Base-by-base conservation (phyloP, 257 asterid genomes). In the Cinchona pubescens region DNA sequence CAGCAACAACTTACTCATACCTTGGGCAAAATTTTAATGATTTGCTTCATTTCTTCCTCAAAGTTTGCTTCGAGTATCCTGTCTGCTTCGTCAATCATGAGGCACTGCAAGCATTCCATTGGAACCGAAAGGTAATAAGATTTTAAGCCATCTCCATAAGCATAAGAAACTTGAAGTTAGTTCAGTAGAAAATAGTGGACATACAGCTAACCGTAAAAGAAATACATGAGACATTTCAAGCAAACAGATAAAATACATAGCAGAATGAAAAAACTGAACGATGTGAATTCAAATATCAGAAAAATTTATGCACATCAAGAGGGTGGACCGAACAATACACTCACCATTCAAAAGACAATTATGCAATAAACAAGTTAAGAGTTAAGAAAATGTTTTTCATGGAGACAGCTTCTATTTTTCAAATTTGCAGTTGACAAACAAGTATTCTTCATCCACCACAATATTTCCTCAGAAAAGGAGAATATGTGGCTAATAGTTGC, bases 41-140 rank as follows among this genome's bases (percentile, higher is more conserved):
- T 92, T 74, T 88, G 94, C 86, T 86, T 90, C 96, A 95, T 95
- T 78, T 95, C 98, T 60, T 89, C 94, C 85, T 92, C 99, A 77
- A 95, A 95, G 75, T 95, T 95, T 30, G 90, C 92, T 88, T 95
- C 99, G 85, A 95, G 79, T 75, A 95, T 92, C 86, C 99, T 83
- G 79, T 95, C 99, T 76, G 99, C 99, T 86, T 95, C 99, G 80
- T 95, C 99, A 73, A 95, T 88, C 66, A 90, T 70, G 30, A 95
- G 96, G 82, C 98, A 92, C 99, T 95, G 93, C 92, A 84, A 75
- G 84, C 76, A 56, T 53, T 35, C 46, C 76, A 72, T 42, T 35
- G 0, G 45, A 21, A 40, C 35, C 65, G 53, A 45, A 42, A 4
- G 15, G 32, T 29, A 49, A 25, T 23, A 11, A 53, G 35, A 19